A percentile compares a stretch with the other conserved stretches of the same genome.
phyloP scores from a whole-genome alignment of 73 alveolate genomes.

The Stentor coeruleus region DNA sequence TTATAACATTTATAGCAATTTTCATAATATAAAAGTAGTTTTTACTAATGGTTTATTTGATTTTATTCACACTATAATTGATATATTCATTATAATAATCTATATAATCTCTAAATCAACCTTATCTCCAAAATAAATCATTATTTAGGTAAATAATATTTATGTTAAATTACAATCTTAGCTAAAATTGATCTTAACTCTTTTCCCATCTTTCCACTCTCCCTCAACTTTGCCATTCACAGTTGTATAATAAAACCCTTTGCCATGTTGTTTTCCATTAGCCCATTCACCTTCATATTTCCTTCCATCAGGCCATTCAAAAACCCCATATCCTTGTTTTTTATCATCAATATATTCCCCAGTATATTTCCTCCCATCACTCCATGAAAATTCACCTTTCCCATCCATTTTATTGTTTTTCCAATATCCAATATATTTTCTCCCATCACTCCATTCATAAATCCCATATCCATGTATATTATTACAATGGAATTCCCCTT shows the following conservation, averaged over 20 bases:
- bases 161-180: not conserved
- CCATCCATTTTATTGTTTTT: slow-evolving; percentile 64
- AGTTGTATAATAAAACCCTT: slow-evolving; percentile 8
- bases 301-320: slow-evolving; percentile 38
- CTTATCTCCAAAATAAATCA: too few species aligned
- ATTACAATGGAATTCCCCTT: slow-evolving; percentile 43
- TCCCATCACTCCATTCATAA: slow-evolving; percentile 53
- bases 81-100: too few species aligned
- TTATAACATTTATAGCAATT: too few species aligned
- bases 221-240: not conserved
- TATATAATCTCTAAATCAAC: too few species aligned
- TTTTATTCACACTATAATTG: too few species aligned
- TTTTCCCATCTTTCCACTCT: slow-evolving; percentile 4
- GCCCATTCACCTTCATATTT: slow-evolving; percentile 32
- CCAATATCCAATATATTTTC: slow-evolving; percentile 59
- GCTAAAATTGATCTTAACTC: not conserved
- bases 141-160: too few species aligned
- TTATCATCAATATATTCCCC: slow-evolving; percentile 37
- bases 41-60: too few species aligned
- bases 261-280: slow-evolving; percentile 38
- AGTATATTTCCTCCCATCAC: slow-evolving; percentile 33
- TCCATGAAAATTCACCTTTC: slow-evolving; percentile 47
- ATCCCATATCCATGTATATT: slow-evolving; percentile 49
- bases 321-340: slow-evolving; percentile 35
- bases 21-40: too few species aligned